These are phyloP conservation scores for Haplosporangium sp. DNA, from an alignment of 371 early-diverging fungal species.

Conservation along the genomic window DNA sequence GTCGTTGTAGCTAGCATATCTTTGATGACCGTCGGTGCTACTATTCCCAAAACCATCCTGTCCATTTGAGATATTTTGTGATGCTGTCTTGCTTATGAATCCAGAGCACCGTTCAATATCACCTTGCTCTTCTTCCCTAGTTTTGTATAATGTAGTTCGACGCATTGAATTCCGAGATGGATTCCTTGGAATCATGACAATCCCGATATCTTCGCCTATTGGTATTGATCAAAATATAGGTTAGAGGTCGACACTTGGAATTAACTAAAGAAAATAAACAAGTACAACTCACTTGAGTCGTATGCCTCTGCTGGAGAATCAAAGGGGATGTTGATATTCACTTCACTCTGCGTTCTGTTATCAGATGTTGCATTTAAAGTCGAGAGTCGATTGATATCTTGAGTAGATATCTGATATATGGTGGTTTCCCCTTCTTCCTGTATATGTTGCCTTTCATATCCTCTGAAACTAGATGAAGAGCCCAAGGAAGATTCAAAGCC, in stretches of 20 bases:
- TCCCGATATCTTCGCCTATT: background rate
- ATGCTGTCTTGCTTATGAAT: slow-evolving; percentile 25
- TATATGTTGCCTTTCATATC: background rate
- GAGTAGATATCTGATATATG: background rate
- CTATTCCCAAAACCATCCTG: background rate
- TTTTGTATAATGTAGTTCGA: background rate
- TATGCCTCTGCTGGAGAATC: background rate
- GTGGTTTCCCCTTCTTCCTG: too few species aligned
- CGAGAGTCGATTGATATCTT: background rate
- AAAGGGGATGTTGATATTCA: slow-evolving; percentile 19
- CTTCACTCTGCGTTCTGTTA: slow-evolving; percentile 3
- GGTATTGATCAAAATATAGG: background rate
- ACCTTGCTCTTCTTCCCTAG: slow-evolving; percentile 12
- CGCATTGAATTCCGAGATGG: too few species aligned
- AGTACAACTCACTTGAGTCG: slow-evolving; percentile 8
- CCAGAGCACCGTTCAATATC: slow-evolving; percentile 36
- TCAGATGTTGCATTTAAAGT: background rate
- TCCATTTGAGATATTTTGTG: background rate
- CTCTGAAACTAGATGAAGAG: background rate
- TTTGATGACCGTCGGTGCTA: background rate
- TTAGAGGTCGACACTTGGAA: background rate
- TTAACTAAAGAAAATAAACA: background rate
- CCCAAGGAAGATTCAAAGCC: background rate
- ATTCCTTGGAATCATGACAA: background rate
- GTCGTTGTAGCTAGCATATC: background rate